Base-by-base conservation (phyloP, 2,329 filamentous ascomycete species). In the Epichloe festucae region DNA sequence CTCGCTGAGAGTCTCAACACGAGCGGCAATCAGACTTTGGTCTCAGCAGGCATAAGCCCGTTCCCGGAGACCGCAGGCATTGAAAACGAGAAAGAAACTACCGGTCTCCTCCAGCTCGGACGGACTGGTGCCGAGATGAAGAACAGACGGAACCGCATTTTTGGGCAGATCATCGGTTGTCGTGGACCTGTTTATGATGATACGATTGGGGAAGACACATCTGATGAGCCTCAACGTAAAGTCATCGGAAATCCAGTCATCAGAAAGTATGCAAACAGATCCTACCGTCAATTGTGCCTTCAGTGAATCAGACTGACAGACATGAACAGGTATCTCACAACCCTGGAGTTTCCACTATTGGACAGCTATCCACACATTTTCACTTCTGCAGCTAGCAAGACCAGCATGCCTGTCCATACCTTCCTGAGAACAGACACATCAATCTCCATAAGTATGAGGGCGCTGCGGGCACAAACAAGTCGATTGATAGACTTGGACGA, bases 281-380 rank as follows among this genome's bases (percentile, higher is more conserved):
- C 34, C 23, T 17, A 38, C 19, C 42, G 14, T 23, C n/a, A 36
- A 1, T 34, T 38, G 4, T 10, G n/a, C 15, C 34, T 21, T 6
- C 40, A 17, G 8, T 21, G 7, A 7, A 15, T 17, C 5, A 6
- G 15, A 21, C 21, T 21, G 10, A 53, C 34, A 10, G 15, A 11
- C 6, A 27, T 21, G 41, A 19, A 19, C 39, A 57, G 57, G 5
- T 54, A 54, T 27, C 21, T 14, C 12, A 56, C 54, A 11, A 14
- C 15, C 4, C n/a, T 55, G 14, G 39, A 50, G 27, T 57, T 55
- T 61, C 89, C 91, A 1, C 63, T 90, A 31, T 75, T 95, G 36
- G 83, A 93, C 62, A 95, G 89, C 64, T 96, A 87, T 63, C 93
- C 93, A 1, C 70, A 72, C 34, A 84, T 96, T 50, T 89, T 90